A percentile compares a stretch with the other conserved stretches of the same genome.
phyloP scores from a whole-genome alignment of 225 moss, liverwort and hornwort species.

The Takakia lepidozioides region DNA sequence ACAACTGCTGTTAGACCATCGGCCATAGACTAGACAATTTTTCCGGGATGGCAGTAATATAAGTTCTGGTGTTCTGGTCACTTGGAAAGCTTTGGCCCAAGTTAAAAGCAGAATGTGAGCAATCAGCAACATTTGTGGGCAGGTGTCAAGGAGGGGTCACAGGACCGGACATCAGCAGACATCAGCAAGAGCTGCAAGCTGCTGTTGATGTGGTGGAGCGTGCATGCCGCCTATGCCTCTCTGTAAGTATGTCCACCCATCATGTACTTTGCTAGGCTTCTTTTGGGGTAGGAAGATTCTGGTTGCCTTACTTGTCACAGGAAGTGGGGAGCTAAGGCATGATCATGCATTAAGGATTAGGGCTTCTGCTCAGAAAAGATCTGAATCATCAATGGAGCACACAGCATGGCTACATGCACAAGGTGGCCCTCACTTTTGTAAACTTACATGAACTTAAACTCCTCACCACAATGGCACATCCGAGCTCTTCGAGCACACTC shows the following conservation, averaged over 20 bases:
- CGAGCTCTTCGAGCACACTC: not conserved
- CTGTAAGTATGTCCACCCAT: constrained; percentile 17
- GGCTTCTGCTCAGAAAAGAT: no score
- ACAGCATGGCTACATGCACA: no score
- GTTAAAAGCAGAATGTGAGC: not conserved
- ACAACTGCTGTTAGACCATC: no score
- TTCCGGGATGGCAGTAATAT: no score
- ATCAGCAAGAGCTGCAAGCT: constrained; percentile 38
- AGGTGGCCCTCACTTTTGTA: no score
- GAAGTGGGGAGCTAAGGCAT: no score
- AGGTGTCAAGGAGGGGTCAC: constrained; percentile 27
- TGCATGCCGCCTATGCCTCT: constrained; percentile 60
- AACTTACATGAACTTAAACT: no score
- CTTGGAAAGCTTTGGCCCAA: no score
- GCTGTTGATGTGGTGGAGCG: constrained; percentile 64
- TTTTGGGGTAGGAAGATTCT: constrained; percentile 1
- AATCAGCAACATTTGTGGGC: constrained; percentile 7
- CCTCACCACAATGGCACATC: not conserved
- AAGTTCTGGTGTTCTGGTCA: no score
- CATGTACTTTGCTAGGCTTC: not conserved
- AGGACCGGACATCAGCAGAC: constrained; percentile 16
- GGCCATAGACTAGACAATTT: no score
- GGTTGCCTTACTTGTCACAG: not conserved
- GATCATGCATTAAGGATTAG: no score
- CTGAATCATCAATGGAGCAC: no score